Evolutionary conservation across 768 basidiomycete species (phyloP).

Genomic region (Rhodotorula taiwanensis): DNA sequence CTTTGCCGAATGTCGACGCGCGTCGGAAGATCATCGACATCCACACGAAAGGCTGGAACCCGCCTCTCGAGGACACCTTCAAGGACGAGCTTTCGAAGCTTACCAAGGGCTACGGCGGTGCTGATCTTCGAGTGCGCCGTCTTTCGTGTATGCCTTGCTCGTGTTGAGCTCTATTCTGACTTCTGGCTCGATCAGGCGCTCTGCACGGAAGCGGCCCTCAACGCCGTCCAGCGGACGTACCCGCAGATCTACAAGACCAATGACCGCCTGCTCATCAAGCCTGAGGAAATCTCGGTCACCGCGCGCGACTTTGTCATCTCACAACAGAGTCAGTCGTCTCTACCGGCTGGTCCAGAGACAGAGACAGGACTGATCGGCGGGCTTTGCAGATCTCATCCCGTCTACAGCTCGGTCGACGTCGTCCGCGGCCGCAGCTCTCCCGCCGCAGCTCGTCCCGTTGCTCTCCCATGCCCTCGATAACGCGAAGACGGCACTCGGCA

Average conservation of each 20-base stretch:
- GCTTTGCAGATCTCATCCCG: constrained; percentile 70
- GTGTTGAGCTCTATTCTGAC: not conserved
- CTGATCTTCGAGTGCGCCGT: constrained; percentile 75
- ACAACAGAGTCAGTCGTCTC: constrained; percentile 66
- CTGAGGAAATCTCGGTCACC: constrained; percentile 74
- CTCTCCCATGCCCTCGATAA: constrained; percentile 61
- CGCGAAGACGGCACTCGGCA: constrained; percentile 64
- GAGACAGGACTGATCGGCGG: too few species aligned
- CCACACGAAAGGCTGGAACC: constrained; percentile 83
- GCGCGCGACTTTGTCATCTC: constrained; percentile 95
- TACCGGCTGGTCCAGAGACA: not conserved
- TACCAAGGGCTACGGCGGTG: constrained; percentile 96
- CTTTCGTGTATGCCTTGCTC: not conserved
- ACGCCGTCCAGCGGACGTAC: constrained; percentile 90
- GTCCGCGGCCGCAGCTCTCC: constrained; percentile 75
- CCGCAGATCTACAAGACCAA: constrained; percentile 93
- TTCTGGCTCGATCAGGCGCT: constrained; percentile 63
- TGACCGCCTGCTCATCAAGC: constrained; percentile 74
- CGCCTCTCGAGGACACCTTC: constrained; percentile 59
- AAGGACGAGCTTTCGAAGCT: constrained; percentile 68
- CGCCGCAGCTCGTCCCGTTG: constrained; percentile 72
- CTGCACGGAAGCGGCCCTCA: constrained; percentile 92
- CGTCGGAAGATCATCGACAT: constrained; percentile 81
- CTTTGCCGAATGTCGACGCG: constrained; percentile 73
- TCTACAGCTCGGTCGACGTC: constrained; percentile 88